These are phyloP conservation scores for Cytospora piceicola DNA, from an alignment of 2,329 filamentous ascomycete species.

Conservation along the genomic window DNA sequence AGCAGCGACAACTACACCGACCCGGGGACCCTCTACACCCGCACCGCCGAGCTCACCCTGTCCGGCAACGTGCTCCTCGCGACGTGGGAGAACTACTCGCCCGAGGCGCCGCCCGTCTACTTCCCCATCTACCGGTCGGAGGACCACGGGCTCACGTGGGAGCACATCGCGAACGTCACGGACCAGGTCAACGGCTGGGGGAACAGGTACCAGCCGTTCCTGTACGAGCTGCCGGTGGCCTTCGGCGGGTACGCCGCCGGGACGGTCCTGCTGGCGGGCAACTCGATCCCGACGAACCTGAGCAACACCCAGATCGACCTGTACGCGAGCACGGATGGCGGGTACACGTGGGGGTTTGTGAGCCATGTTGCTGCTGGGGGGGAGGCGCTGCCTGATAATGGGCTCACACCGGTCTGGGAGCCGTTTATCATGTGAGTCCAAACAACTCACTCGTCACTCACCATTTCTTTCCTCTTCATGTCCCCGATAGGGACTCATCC, in stretches of 20 bases:
- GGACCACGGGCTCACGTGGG: constrained; percentile 65
- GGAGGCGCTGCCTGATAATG: constrained; percentile 65
- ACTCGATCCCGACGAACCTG: constrained; percentile 59
- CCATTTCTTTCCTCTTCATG: neutral
- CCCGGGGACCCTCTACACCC: constrained; percentile 49
- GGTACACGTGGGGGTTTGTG: constrained; percentile 68
- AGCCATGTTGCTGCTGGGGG: constrained; percentile 68
- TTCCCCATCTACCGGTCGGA: constrained; percentile 59
- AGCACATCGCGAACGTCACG: constrained; percentile 63
- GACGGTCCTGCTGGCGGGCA: constrained; percentile 66
- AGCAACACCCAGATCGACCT: constrained; percentile 69
- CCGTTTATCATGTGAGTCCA: constrained; percentile 59
- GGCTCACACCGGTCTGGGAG: constrained; percentile 72
- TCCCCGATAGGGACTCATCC: neutral
- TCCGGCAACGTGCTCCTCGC: constrained; percentile 52
- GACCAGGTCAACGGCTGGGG: constrained; percentile 69
- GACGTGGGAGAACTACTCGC: constrained; percentile 61
- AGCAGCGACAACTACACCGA: constrained; percentile 46
- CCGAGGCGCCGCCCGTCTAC: constrained; percentile 57
- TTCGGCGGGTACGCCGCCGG: constrained; percentile 64
- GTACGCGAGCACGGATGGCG: constrained; percentile 66
- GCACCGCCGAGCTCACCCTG: constrained; percentile 48
- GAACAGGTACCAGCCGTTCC: constrained; percentile 69
- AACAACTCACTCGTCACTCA: neutral
- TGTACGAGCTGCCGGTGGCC: constrained; percentile 64